phyloP scores from a whole-genome alignment of 371 early-diverging fungal species.

The Vittaforma corneae region DNA sequence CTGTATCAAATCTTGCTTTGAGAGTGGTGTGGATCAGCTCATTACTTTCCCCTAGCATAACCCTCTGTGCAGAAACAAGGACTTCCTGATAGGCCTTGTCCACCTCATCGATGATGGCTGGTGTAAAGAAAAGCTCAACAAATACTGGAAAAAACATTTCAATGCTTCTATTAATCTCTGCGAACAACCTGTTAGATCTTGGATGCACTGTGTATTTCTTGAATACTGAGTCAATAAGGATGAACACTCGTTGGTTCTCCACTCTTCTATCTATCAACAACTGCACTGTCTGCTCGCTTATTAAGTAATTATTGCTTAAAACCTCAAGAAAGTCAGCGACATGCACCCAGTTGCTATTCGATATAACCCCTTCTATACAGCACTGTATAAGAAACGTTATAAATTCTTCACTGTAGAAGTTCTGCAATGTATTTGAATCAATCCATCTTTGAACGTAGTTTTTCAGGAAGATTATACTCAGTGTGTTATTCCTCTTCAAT shows the following conservation, averaged over 20 bases:
- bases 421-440: conserved; percentile 1
- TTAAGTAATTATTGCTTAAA: conserved; percentile 2
- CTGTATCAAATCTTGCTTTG: background rate
- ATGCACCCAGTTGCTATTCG: conserved; percentile 10
- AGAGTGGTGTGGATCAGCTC: background rate
- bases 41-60: background rate
- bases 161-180: conserved; percentile 31
- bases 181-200: conserved; percentile 21
- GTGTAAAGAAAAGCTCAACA: conserved; percentile 11
- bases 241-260: too few relatives aligned
- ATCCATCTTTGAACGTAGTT: conserved; percentile 24
- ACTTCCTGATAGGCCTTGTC: background rate
- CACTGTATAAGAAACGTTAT: conserved; percentile 15
- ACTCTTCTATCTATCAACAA: conserved; percentile 15
- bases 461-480: conserved; percentile 38
- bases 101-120: conserved; percentile 3
- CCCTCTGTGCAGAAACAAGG: background rate
- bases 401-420: background rate
- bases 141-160: conserved; percentile 22
- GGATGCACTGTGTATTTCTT: conserved; percentile 17
- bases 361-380: too few relatives aligned
- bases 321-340: conserved; percentile 25
- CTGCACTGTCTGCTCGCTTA: conserved; percentile 17
- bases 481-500: conserved; percentile 16
- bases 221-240: conserved; percentile 29